Evolutionary conservation across 495 filamentous ascomycete species (phyloP).

Genomic region (Rostrohypoxylon terebratum): DNA sequence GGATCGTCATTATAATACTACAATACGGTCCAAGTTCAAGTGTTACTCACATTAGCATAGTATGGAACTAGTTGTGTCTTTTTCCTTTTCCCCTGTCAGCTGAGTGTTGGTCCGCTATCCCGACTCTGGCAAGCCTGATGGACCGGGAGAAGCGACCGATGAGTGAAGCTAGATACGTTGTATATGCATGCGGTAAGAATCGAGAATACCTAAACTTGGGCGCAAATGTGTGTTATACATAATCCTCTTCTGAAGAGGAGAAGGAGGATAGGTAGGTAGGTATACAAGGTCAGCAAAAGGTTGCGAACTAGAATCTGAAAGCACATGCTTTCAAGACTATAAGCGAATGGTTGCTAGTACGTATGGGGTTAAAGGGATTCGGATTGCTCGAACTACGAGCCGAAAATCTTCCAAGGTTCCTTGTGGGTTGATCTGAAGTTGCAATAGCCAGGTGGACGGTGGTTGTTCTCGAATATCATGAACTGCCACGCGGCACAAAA

Average conservation of each 20-base stretch:
- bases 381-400: conserved; percentile 17
- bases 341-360: not conserved
- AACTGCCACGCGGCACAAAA: conserved; percentile 35
- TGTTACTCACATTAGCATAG: too few relatives aligned
- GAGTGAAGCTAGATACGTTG: not conserved
- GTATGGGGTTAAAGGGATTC: not conserved
- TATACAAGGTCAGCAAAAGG: not conserved
- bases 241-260: not conserved
- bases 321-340: not conserved
- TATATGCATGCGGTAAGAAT: not conserved
- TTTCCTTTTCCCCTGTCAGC: conserved; percentile 18
- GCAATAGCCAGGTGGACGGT: conserved; percentile 16
- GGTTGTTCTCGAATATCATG: conserved; percentile 16
- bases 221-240: not conserved
- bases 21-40: conserved; percentile 18
- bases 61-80: not conserved
- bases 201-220: not conserved
- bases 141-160: conserved; percentile 22
- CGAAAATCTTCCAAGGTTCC: conserved; percentile 11
- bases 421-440: conserved; percentile 17
- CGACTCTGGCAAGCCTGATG: conserved; percentile 5
- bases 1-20: conserved; percentile 24
- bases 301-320: conserved; percentile 1
- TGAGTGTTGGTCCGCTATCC: conserved; percentile 31
- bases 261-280: too few relatives aligned